Conservation (phyloP, 257 asterid genomes). For the Przewalskia tangutica region DNA sequence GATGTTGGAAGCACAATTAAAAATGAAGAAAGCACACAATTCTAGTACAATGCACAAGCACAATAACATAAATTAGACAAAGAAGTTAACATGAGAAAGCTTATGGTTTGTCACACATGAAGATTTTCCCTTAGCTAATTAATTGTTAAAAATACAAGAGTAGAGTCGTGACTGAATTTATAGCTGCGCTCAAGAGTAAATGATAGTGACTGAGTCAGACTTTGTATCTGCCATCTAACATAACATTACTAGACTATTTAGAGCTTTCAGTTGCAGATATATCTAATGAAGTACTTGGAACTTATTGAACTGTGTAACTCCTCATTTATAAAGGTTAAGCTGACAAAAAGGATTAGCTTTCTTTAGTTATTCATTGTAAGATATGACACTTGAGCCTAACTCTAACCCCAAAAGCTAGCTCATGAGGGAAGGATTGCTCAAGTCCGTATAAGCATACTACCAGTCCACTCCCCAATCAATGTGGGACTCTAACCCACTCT, state of each 20-base stretch:
- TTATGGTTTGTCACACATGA: background rate
- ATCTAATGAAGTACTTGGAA: background rate
- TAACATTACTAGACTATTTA: background rate
- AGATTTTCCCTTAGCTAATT: conserved; percentile 1
- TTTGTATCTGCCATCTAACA: background rate
- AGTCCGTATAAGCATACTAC: too few relatives aligned
- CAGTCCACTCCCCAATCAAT: too few relatives aligned
- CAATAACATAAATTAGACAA: background rate
- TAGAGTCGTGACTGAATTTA: background rate
- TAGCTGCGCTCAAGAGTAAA: background rate
- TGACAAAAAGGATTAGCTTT: too few relatives aligned
- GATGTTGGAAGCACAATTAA: background rate
- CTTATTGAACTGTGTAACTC: too few relatives aligned
- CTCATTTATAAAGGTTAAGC: too few relatives aligned
- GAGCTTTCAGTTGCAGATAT: background rate
- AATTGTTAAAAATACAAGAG: conserved; percentile 1
- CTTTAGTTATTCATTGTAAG: too few relatives aligned
- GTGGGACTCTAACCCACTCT: too few relatives aligned
- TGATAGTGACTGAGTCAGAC: background rate
- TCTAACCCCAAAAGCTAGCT: too few relatives aligned
- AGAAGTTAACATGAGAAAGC: background rate
- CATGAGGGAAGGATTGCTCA: too few relatives aligned
- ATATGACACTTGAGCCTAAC: too few relatives aligned
- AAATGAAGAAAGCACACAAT: background rate
- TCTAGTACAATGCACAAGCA: background rate